These are phyloP conservation scores for Epichloe sibirici DNA, from an alignment of 2,329 filamentous ascomycete species.

Conservation along the genomic window DNA sequence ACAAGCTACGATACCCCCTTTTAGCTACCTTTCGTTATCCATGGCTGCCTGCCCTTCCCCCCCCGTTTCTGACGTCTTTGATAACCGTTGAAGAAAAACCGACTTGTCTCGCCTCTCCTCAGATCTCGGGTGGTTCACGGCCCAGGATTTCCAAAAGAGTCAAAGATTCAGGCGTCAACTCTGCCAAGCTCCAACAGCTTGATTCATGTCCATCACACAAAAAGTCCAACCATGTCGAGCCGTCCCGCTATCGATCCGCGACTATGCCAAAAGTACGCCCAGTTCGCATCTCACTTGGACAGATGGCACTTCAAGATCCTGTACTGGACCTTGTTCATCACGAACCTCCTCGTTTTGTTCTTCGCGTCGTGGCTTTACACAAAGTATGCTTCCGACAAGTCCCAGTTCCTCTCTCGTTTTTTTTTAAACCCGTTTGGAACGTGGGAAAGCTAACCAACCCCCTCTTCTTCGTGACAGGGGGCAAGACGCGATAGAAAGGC, in stretches of 20 bases:
- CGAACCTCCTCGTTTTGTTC: constrained; percentile 32
- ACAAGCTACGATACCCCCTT: not conserved
- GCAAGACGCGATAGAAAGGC: constrained; percentile 25
- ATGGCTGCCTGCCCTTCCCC: too few species aligned
- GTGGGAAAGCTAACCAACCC: not conserved
- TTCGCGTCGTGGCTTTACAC: constrained; percentile 29
- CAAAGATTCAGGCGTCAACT: too few species aligned
- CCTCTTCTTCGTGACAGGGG: constrained; percentile 13
- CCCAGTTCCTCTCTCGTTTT: not conserved
- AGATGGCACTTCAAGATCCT: constrained; percentile 31
- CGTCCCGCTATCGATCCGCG: constrained; percentile 12
- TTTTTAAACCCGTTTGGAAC: not conserved
- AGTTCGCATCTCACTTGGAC: constrained; percentile 30
- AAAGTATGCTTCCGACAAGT: constrained; percentile 19
- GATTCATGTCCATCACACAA: not conserved
- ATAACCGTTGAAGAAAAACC: not conserved
- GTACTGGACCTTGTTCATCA: constrained; percentile 34
- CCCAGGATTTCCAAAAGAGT: not conserved
- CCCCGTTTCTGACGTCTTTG: not conserved
- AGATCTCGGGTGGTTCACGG: not conserved
- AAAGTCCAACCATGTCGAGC: not conserved
- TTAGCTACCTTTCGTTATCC: not conserved
- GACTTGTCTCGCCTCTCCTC: not conserved
- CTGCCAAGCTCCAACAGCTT: too few species aligned
- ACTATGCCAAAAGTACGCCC: constrained; percentile 28